Conservation (phyloP, 2,329 filamentous ascomycete genomes). For the Juglanconis sp. region DNA sequence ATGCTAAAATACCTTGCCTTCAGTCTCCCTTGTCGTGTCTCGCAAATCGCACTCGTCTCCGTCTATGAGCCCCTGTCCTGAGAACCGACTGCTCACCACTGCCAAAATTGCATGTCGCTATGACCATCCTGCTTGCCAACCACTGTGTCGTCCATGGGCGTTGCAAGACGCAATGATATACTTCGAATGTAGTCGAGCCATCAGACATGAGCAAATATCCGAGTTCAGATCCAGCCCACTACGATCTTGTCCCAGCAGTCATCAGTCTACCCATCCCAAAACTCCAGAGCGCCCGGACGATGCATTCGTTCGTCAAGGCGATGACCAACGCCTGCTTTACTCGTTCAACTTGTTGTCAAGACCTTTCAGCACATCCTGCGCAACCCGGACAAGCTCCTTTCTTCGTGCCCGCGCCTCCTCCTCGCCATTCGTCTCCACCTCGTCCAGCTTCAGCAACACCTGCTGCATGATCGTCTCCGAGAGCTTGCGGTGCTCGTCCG, state of each 20-base stretch:
- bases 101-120: background rate
- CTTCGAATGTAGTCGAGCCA: background rate
- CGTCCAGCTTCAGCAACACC: constrained; percentile 73
- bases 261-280: background rate
- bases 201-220: background rate
- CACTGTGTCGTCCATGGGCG: background rate
- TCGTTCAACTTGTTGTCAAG: constrained; percentile 47
- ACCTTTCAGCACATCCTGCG: constrained; percentile 63
- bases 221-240: background rate
- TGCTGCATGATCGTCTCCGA: constrained; percentile 75
- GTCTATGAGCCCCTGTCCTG: background rate
- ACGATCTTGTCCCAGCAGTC: background rate
- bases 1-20: background rate
- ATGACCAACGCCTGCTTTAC: background rate
- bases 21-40: background rate
- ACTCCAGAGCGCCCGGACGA: background rate
- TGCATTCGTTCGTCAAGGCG: background rate
- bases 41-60: background rate
- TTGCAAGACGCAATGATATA: background rate
- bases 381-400: constrained; percentile 70
- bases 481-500: constrained; percentile 71
- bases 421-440: constrained; percentile 70
- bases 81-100: background rate
- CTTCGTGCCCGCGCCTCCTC: constrained; percentile 60
- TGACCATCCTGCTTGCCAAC: background rate